Evolutionary conservation across 1,284 basidiomycete species (phyloP).

Genomic region (Vanrija sp.): DNA sequence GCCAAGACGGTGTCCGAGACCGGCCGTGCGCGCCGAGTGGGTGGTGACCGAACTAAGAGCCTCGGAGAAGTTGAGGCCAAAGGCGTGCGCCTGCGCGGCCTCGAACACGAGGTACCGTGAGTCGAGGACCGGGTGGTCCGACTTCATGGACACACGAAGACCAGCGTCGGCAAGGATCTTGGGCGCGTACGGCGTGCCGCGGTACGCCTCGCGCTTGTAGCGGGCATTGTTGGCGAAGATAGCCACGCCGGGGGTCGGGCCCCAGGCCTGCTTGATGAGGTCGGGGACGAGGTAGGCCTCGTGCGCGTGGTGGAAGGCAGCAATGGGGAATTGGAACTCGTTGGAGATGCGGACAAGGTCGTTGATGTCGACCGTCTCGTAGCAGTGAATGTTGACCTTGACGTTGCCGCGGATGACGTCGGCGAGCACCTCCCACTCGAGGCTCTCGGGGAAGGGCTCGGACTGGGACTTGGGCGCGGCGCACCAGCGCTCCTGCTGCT

Average conservation of each 20-base stretch:
- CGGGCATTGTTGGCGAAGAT: slow-evolving; percentile 60
- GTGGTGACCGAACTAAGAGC: slow-evolving; percentile 64
- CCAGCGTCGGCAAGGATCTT: slow-evolving; percentile 71
- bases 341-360: slow-evolving; percentile 55
- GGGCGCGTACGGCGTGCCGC: slow-evolving; percentile 79
- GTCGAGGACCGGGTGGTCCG: slow-evolving; percentile 67
- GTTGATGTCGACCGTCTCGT: slow-evolving; percentile 74
- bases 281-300: slow-evolving; percentile 78
- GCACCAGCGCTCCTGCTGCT: slow-evolving; percentile 66
- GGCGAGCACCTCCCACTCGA: slow-evolving; percentile 79
- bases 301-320: slow-evolving; percentile 54
- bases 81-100: slow-evolving; percentile 83
- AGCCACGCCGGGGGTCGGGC: slow-evolving; percentile 61
- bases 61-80: slow-evolving; percentile 47
- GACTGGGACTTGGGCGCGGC: slow-evolving; percentile 53
- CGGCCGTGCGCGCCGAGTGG: slow-evolving; percentile 70
- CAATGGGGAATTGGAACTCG: slow-evolving; percentile 17
- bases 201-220: slow-evolving; percentile 81
- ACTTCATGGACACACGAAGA: slow-evolving; percentile 64
- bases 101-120: slow-evolving; percentile 75
- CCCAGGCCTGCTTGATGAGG: slow-evolving; percentile 52
- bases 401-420: slow-evolving; percentile 67
- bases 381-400: slow-evolving; percentile 74
- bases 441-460: slow-evolving; percentile 64
- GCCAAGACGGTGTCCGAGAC: slow-evolving; percentile 77